Conservation (phyloP, 129 eudicot species). For the Saussurea involucrata region DNA sequence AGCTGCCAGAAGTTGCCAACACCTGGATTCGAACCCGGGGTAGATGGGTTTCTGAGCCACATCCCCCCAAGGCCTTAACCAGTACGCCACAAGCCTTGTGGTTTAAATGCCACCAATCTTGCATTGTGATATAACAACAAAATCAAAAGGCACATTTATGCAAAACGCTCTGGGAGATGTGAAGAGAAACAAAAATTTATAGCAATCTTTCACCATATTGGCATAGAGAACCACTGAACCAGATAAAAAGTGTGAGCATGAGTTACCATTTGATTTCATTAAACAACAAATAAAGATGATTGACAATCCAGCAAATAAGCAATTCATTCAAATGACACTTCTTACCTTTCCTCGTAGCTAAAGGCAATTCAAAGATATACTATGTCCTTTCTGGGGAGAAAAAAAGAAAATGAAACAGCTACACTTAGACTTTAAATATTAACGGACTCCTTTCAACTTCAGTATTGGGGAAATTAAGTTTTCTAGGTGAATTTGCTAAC, state of each 20-base stretch:
- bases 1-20: no score
- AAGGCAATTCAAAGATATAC: not conserved
- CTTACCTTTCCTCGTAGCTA: not conserved
- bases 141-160: slow-evolving; percentile 4
- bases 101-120: not conserved
- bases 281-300: not conserved
- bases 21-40: no score
- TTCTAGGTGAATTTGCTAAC: not conserved
- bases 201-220: not conserved
- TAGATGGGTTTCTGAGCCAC: no score
- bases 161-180: not conserved
- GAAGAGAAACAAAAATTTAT: not conserved
- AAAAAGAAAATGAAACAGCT: not conserved
- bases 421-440: not conserved
- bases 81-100: no score
- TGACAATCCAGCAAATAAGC: not conserved
- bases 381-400: not conserved
- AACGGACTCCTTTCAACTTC: slow-evolving; percentile 5
- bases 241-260: not conserved
- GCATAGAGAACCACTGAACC: not conserved
- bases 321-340: not conserved
- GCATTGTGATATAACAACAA: not conserved
- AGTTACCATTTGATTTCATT: not conserved
- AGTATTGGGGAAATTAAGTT: slow-evolving; percentile 1
- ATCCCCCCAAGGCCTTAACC: no score